phyloP scores from a whole-genome alignment of 495 filamentous ascomycete species.

The Hypoxylon subgilvum region DNA sequence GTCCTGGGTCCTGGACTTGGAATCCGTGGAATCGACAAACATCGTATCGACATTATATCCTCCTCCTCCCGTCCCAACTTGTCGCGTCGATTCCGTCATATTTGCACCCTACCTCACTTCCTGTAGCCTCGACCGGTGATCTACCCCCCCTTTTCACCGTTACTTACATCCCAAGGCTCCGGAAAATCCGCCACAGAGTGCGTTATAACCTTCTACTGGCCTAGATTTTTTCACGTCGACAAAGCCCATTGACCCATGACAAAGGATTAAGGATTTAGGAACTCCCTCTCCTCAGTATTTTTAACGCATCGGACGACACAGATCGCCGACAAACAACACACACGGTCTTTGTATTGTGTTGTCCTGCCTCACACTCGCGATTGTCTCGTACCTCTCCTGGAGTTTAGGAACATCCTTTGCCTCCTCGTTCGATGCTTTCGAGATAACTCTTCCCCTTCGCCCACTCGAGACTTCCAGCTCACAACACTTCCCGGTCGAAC shows the following conservation, averaged over 20 bases:
- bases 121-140: conserved; percentile 28
- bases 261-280: conserved; percentile 20
- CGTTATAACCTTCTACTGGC: too few relatives aligned
- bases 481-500: conserved; percentile 12
- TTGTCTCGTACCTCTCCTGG: neutral
- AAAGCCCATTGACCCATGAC: conserved; percentile 31
- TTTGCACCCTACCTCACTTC: conserved; percentile 18
- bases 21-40: conserved; percentile 1
- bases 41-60: neutral
- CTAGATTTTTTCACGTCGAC: conserved; percentile 1
- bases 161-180: conserved; percentile 9
- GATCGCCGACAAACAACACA: conserved; percentile 13
- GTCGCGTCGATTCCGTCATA: conserved; percentile 29
- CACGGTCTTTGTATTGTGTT: conserved; percentile 22
- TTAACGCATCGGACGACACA: conserved; percentile 10
- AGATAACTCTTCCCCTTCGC: neutral
- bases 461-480: neutral
- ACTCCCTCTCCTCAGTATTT: conserved; percentile 13
- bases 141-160: conserved; percentile 9
- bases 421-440: neutral
- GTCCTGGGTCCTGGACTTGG: neutral
- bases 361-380: neutral
- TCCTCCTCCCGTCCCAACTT: neutral
- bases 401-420: conserved; percentile 1
- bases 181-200: conserved; percentile 14